phyloP scores from a whole-genome alignment of 108 stramenopile species.

The Fragilariopsis cylindrus region DNA sequence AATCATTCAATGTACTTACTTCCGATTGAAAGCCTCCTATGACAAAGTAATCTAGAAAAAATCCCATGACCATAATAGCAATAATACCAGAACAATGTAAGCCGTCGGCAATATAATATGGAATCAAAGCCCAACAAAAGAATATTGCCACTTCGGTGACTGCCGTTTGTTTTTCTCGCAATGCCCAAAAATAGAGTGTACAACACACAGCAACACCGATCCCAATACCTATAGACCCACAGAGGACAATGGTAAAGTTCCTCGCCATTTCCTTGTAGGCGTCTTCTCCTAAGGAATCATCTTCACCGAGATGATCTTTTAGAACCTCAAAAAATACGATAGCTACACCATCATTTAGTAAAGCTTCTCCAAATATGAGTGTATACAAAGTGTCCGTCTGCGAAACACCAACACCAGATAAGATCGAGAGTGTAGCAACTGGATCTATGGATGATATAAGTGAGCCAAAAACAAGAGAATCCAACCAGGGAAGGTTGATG shows the following conservation, averaged over 20 bases:
- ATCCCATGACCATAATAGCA: conserved; percentile 70
- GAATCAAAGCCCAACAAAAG: conserved; percentile 67
- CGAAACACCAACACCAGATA: conserved; percentile 71
- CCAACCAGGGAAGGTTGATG: conserved; percentile 54
- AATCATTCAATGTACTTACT: conserved; percentile 32
- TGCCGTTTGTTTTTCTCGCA: conserved; percentile 50
- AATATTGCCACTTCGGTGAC: conserved; percentile 69
- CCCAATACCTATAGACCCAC: conserved; percentile 69
- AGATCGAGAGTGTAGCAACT: conserved; percentile 79
- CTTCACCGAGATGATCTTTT: conserved; percentile 39
- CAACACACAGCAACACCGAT: conserved; percentile 46
- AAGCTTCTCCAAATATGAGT: conserved; percentile 91
- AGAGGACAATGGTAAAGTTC: conserved; percentile 41
- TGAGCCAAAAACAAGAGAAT: conserved; percentile 85
- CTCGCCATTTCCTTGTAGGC: conserved; percentile 33
- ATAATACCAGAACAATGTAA: conserved; percentile 60
- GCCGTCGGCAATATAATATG: conserved; percentile 79
- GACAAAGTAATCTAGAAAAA: conserved; percentile 70
- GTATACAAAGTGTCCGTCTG: conserved; percentile 82
- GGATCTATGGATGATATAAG: conserved; percentile 91
- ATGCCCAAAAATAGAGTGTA: conserved; percentile 67
- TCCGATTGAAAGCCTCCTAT: conserved; percentile 42
- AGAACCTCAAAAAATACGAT: conserved; percentile 63
- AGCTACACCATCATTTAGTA: conserved; percentile 96
- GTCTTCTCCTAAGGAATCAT: conserved; percentile 23